Evolutionary conservation across 1,284 basidiomycete species (phyloP), one percentile per base, ranked within the genome.

Genomic region (Rhizoctonia solani): DNA sequence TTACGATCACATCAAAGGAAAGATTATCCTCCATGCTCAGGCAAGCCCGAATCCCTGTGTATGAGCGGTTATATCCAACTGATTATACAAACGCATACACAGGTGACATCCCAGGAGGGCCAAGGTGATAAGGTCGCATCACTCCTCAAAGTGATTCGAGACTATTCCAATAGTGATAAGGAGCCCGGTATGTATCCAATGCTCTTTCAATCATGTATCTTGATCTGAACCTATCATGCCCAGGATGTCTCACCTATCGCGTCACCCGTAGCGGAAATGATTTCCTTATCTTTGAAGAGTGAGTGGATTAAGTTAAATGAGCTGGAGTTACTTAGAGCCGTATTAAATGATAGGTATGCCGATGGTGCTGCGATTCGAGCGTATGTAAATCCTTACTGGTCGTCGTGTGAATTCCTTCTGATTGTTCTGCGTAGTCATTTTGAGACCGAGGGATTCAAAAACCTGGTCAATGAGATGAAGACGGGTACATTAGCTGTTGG

Each of bases 281-380:
- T 32, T 55, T 55, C 27, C 27, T 41, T 11, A 21, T 55, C 3
- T 41, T 58, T 30, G 55, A 58, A 27, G 55, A 58, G 55, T 58
- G 23, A 44, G 44, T 14, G 39, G 23, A 39, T 27, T 13, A 3
- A n/a, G 4, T 2, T 30, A 29, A 9, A 4, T 30, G 2, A 13
- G 25, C 13, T 6, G 4, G 14, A 25, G 25, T n/a, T 23, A 8
- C 19, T 19, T 46, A 9, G 8, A 46, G 19, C 19, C n/a, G 14
- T 6, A 37, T 32, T 39, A 23, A 54, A 32, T 37, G 27, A 32
- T 19, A 58, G 55, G 32, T 58, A 46, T 21, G 42, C 25, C 27
- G 47, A 58, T 41, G 37, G 6, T 16, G 55, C 3, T 32, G 55
- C 55, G 13, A 30, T 58, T 21, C 19, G 32, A n/a, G 39, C 37